A percentile compares a stretch with the other conserved stretches of the same genome.
phyloP scores from a whole-genome alignment of 2,329 filamentous ascomycete species.

The Cladosporium sp. region DNA sequence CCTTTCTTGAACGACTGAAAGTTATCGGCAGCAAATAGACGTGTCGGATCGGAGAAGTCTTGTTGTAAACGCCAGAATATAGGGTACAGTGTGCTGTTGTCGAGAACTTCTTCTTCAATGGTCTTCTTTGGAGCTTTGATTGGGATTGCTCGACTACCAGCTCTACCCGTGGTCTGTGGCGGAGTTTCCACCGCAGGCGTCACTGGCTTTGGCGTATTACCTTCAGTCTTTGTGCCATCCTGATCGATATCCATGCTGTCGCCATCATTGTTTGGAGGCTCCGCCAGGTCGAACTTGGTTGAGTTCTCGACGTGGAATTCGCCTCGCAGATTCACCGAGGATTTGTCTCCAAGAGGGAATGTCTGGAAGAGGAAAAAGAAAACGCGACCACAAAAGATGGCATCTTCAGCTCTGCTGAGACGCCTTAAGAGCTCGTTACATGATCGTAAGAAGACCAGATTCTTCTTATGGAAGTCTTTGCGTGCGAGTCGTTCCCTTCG shows the following conservation, averaged over 20 bases:
- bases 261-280: slow-evolving; percentile 38
- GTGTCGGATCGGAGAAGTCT: slow-evolving; percentile 84
- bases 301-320: slow-evolving; percentile 96
- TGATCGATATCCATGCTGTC: slow-evolving; percentile 64
- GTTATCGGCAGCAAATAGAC: slow-evolving; percentile 65
- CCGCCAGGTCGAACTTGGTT: slow-evolving; percentile 66
- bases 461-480: slow-evolving; percentile 74
- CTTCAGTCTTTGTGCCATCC: slow-evolving; percentile 27
- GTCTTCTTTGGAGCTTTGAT: slow-evolving; percentile 22
- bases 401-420: slow-evolving; percentile 92
- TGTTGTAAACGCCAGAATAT: slow-evolving; percentile 92
- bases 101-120: slow-evolving; percentile 49
- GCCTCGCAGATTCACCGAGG: slow-evolving; percentile 91
- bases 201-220: slow-evolving; percentile 12
- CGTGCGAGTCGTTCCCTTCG: slow-evolving; percentile 82
- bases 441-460: slow-evolving; percentile 81
- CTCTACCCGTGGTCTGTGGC: slow-evolving; percentile 22
- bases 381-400: slow-evolving; percentile 92
- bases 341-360: slow-evolving; percentile 93
- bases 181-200: slow-evolving; percentile 21
- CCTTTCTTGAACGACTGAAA: slow-evolving; percentile 63
- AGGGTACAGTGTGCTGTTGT: slow-evolving; percentile 74
- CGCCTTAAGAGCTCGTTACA: slow-evolving; percentile 94
- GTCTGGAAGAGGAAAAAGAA: slow-evolving; percentile 99
- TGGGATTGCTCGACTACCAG: slow-evolving; percentile 24